A percentile compares a stretch with the other conserved stretches of the same genome.
Conservation (phyloP, 1,139 yeast genomes). For the Suhomyces wounanorum region DNA sequence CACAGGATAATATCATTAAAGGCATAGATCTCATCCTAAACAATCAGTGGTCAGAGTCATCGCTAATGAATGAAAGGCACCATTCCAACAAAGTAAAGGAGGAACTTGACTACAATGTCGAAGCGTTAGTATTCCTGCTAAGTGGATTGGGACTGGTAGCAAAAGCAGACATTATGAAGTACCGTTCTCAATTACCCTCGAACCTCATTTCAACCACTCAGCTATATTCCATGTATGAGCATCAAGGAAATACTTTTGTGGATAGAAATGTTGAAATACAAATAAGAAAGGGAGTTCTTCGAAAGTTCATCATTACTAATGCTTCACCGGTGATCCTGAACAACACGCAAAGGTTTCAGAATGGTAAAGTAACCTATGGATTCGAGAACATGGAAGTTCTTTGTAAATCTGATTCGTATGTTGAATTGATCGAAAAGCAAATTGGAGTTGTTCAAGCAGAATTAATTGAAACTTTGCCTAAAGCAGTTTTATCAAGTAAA, state of each 20-base stretch:
- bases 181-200: constrained; percentile 35
- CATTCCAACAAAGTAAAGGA: constrained; percentile 17
- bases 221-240: constrained; percentile 42
- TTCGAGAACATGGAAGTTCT: constrained; percentile 47
- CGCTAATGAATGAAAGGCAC: constrained; percentile 27
- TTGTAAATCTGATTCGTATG: constrained; percentile 29
- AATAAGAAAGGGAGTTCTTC: constrained; percentile 35
- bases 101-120: constrained; percentile 19
- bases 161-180: constrained; percentile 43
- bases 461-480: constrained; percentile 3
- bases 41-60: constrained; percentile 45
- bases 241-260: constrained; percentile 47
- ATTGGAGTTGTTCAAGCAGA: constrained; percentile 10
- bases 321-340: constrained; percentile 50
- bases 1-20: constrained; percentile 31
- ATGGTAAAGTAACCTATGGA: constrained; percentile 46
- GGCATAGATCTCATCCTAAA: constrained; percentile 38
- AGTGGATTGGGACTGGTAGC: constrained; percentile 35
- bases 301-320: constrained; percentile 45
- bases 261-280: constrained; percentile 41
- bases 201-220: constrained; percentile 43
- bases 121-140: constrained; percentile 37
- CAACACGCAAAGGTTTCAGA: constrained; percentile 32
- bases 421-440: constrained; percentile 19
- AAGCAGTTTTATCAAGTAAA: constrained; percentile 10